These are phyloP conservation scores for Citrus sinensis DNA, from an alignment of 345 rosid species.

Conservation along the genomic window DVS_A1.0 CM039169.1:450501-451000, in stretches of 20 bases:
- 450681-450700: slow-evolving; percentile 61
- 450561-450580: slow-evolving; percentile 52
- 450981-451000: too few relatives aligned
- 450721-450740: slow-evolving; percentile 46
- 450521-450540: slow-evolving; percentile 42
- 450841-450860: slow-evolving; percentile 59
- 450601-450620: slow-evolving; percentile 61
- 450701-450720: slow-evolving; percentile 61
- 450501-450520: slow-evolving; percentile 58
- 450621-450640: slow-evolving; percentile 65
- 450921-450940: slow-evolving; percentile 42
- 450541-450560: slow-evolving; percentile 36
- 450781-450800: slow-evolving; percentile 20
- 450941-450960: slow-evolving; percentile 44
- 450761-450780: slow-evolving; percentile 41
- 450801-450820: slow-evolving; percentile 36
- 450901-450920: not conserved
- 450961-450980: too few relatives aligned
- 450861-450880: slow-evolving; percentile 63
- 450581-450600: slow-evolving; percentile 69
- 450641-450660: slow-evolving; percentile 46
- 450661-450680: slow-evolving; percentile 37
- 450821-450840: slow-evolving; percentile 26
- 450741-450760: slow-evolving; percentile 56
- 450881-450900: slow-evolving; percentile 41